A percentile compares a stretch with the other conserved stretches of the same genome.
Conservation (phyloP, 2,329 filamentous ascomycete species). For the Huntiella bhutanensis region DNA sequence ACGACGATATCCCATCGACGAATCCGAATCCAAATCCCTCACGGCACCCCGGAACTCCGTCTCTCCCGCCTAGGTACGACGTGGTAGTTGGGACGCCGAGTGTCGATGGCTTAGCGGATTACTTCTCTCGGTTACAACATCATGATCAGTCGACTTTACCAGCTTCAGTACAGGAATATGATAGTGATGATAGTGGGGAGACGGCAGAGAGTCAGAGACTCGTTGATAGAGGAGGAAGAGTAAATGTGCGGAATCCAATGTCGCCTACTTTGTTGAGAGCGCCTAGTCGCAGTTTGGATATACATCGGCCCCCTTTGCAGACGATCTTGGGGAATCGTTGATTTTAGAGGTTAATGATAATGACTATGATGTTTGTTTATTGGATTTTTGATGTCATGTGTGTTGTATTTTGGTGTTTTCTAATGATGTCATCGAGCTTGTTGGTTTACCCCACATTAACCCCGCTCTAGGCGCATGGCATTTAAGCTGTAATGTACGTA, state of each 20-base stretch:
- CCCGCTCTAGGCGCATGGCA: no score
- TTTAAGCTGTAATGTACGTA: no score
- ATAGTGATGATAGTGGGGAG: slow-evolving; percentile 15
- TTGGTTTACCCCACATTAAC: no score
- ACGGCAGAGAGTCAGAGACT: slow-evolving; percentile 28
- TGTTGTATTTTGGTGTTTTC: not conserved
- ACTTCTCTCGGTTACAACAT: slow-evolving; percentile 63
- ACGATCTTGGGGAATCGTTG: slow-evolving; percentile 18
- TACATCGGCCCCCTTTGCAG: slow-evolving; percentile 24
- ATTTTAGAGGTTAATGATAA: slow-evolving; percentile 9
- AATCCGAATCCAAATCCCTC: slow-evolving; percentile 51
- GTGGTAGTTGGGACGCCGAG: slow-evolving; percentile 50
- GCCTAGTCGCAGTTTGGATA: slow-evolving; percentile 37
- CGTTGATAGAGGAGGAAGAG: slow-evolving; percentile 31
- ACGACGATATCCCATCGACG: slow-evolving; percentile 14
- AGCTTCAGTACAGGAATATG: slow-evolving; percentile 21
- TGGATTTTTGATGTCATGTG: not conserved
- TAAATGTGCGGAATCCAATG: slow-evolving; percentile 37
- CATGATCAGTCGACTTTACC: slow-evolving; percentile 30
- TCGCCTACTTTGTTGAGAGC: slow-evolving; percentile 34
- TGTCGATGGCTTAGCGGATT: slow-evolving; percentile 60
- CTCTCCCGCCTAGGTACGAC: slow-evolving; percentile 58
- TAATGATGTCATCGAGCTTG: not conserved
- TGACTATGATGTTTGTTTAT: not conserved
- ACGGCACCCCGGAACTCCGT: slow-evolving; percentile 49